A percentile compares a stretch with the other conserved stretches of the same genome.
Evolutionary conservation across 2,329 filamentous ascomycete genomes (phyloP).

Genomic region (Clarireedia homoeocarpa): DNA sequence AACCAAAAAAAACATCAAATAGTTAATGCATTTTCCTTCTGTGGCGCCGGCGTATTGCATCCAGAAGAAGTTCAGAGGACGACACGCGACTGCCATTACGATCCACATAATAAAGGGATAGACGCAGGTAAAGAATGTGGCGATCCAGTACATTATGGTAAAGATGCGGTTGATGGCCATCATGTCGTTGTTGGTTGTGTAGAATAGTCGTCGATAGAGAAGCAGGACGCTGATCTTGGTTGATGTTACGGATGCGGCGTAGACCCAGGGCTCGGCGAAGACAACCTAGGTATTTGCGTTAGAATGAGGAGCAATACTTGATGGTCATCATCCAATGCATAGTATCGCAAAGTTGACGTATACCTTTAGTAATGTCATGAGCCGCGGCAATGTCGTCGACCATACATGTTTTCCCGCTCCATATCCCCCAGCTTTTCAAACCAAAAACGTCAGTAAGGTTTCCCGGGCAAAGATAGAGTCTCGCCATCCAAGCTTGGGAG

Average conservation of each 20-base stretch:
- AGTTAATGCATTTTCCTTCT: not conserved
- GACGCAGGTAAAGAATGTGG: not conserved
- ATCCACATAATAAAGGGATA: slow-evolving; percentile 2
- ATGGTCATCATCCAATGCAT: not conserved
- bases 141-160: not conserved
- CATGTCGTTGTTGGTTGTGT: not conserved
- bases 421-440: slow-evolving; percentile 2
- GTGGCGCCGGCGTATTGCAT: not conserved
- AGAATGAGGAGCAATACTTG: not conserved
- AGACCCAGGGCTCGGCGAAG: slow-evolving; percentile 1
- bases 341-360: not conserved
- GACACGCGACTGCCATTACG: not conserved
- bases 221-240: slow-evolving; percentile 1
- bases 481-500: not conserved
- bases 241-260: slow-evolving; percentile 4
- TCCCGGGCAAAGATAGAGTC: not conserved
- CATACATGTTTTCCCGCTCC: slow-evolving; percentile 1
- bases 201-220: slow-evolving; percentile 2
- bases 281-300: not conserved
- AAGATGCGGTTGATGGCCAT: not conserved
- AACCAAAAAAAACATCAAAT: not conserved
- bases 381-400: slow-evolving; percentile 2
- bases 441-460: not conserved
- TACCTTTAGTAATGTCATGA: slow-evolving; percentile 1
- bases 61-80: not conserved